Evolutionary conservation across 2,329 filamentous ascomycete species (phyloP).

Genomic region (Bipolaris gigantea): DNA sequence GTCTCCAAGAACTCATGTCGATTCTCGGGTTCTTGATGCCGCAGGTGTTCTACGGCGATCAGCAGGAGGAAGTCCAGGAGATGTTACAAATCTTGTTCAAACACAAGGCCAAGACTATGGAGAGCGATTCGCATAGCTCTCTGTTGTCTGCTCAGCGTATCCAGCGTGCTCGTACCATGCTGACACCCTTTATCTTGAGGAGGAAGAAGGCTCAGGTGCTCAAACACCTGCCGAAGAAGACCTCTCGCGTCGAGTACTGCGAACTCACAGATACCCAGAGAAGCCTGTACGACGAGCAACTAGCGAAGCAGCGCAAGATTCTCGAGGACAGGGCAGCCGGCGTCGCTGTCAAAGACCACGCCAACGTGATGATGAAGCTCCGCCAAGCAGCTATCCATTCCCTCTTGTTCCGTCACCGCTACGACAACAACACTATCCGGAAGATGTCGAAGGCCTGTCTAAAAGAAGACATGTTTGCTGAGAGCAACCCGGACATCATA

Average conservation of each 20-base stretch:
- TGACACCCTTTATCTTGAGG: conserved; percentile 92
- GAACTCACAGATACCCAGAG: conserved; percentile 73
- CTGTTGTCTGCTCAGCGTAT: conserved; percentile 87
- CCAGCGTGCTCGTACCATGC: conserved; percentile 81
- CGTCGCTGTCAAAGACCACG: conserved; percentile 58
- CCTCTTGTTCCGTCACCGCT: conserved; percentile 80
- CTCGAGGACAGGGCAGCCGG: conserved; percentile 60
- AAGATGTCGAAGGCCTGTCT: conserved; percentile 79
- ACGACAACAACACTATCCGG: conserved; percentile 71
- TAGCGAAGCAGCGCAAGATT: conserved; percentile 63
- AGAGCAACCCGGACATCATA: conserved; percentile 56
- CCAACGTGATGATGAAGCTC: conserved; percentile 76
- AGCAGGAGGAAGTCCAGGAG: conserved; percentile 67
- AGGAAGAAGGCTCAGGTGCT: conserved; percentile 92
- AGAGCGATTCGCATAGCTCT: conserved; percentile 70
- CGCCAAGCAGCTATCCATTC: conserved; percentile 92
- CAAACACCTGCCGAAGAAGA: conserved; percentile 78
- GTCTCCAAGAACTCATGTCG: conserved; percentile 86
- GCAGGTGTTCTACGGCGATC: conserved; percentile 69
- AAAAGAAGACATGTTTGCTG: conserved; percentile 62
- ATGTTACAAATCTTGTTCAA: conserved; percentile 87
- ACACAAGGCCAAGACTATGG: conserved; percentile 82
- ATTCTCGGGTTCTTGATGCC: conserved; percentile 95
- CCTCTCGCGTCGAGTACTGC: conserved; percentile 76
- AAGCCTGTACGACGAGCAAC: conserved; percentile 71